Conservation (phyloP, 2,329 filamentous ascomycete genomes). For the Pseudogymnoascus destructans region DNA sequence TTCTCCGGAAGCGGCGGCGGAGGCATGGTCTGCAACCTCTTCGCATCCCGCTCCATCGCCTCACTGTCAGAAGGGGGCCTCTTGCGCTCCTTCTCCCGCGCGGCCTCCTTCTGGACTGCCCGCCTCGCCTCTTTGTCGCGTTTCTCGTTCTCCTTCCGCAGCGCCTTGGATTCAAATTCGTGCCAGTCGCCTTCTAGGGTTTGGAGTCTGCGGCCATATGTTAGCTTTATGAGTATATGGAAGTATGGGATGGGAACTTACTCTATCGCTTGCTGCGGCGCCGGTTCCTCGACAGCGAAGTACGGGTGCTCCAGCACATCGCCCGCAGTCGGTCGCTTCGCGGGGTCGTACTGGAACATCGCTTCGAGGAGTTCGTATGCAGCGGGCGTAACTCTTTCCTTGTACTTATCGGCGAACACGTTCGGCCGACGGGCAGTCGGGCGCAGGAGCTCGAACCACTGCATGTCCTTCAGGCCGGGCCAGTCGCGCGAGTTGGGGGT, state of each 20-base stretch:
- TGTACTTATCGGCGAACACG: conserved; percentile 73
- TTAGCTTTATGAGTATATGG: conserved; percentile 19
- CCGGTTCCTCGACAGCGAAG: conserved; percentile 71
- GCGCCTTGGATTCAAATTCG: conserved; percentile 92
- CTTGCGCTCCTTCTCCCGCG: conserved; percentile 20
- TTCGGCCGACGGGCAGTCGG: conserved; percentile 61
- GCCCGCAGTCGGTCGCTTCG: conserved; percentile 66
- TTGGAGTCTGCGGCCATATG: conserved; percentile 39
- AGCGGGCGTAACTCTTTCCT: conserved; percentile 59
- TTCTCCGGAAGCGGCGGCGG: background rate
- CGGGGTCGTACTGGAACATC: conserved; percentile 86
- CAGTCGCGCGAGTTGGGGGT: conserved; percentile 76
- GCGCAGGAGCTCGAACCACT: conserved; percentile 88
- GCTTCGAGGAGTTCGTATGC: conserved; percentile 70
- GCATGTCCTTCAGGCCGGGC: conserved; percentile 85
- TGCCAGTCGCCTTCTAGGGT: conserved; percentile 91
- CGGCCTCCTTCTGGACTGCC: conserved; percentile 22
- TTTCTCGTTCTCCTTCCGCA: conserved; percentile 77
- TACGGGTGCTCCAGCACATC: conserved; percentile 80
- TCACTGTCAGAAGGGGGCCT: conserved; percentile 19
- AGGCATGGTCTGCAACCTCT: conserved; percentile 16
- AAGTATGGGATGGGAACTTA: conserved; percentile 34
- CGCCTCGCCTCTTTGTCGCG: conserved; percentile 33
- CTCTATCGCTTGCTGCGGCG: conserved; percentile 66
- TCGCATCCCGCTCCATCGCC: conserved; percentile 19